Evolutionary conservation across 768 basidiomycete species (phyloP).

Genomic region (Tephrocybe rancida): DNA sequence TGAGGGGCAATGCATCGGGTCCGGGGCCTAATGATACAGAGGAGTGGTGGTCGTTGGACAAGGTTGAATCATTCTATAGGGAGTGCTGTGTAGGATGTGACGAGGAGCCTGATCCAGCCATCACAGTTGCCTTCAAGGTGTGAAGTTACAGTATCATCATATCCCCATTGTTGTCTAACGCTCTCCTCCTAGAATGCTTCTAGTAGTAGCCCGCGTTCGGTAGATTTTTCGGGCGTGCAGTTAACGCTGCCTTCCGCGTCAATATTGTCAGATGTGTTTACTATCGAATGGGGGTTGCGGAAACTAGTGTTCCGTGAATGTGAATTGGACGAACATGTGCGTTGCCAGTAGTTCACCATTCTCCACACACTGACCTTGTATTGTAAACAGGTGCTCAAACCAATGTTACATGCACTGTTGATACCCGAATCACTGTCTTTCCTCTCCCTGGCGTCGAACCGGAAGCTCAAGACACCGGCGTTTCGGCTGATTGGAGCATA

Average conservation of each 20-base stretch:
- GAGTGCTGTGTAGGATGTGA: slow-evolving; percentile 83
- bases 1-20: slow-evolving; percentile 53
- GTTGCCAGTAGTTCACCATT: slow-evolving; percentile 14
- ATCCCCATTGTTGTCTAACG: neutral
- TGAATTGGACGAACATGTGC: slow-evolving; percentile 80
- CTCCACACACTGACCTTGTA: neutral
- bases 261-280: slow-evolving; percentile 88
- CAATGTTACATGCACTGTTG: slow-evolving; percentile 86
- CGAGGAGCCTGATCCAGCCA: slow-evolving; percentile 64
- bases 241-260: slow-evolving; percentile 71
- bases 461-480: slow-evolving; percentile 72
- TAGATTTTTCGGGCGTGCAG: slow-evolving; percentile 82
- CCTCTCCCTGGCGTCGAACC: slow-evolving; percentile 86
- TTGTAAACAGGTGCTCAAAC: slow-evolving; percentile 70
- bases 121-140: slow-evolving; percentile 76
- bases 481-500: slow-evolving; percentile 84
- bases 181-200: slow-evolving; percentile 47
- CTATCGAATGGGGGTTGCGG: slow-evolving; percentile 90
- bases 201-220: slow-evolving; percentile 59
- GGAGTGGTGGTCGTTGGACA: slow-evolving; percentile 85
- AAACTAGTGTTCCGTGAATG: slow-evolving; percentile 88
- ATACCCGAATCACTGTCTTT: slow-evolving; percentile 81
- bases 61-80: slow-evolving; percentile 84
- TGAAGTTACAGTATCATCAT: slow-evolving; percentile 20
- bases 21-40: slow-evolving; percentile 38